Evolutionary conservation across 768 basidiomycete genomes (phyloP), one percentile per base, ranked within the genome.

Genomic region (Lactarius vividus): DNA sequence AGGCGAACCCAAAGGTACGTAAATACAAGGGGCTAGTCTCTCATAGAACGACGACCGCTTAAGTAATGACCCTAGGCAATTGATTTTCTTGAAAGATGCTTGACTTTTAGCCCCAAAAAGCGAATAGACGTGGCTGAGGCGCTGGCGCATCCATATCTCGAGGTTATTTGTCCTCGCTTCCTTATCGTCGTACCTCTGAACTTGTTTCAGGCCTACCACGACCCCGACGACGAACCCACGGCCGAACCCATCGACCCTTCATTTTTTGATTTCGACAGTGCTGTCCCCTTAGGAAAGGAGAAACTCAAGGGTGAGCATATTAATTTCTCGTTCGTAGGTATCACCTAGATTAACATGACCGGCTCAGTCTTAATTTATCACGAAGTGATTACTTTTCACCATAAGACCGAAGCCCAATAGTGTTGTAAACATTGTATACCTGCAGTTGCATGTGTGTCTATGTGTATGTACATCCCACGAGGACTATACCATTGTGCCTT

Each of bases 111-210:
- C 66, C 96, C 96, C 10, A 90, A 87, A 73, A 85, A 90, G 73
- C 83, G 96, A 18, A 90, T 98, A 65, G 91, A 92, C 68, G 95
- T 92, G 15, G 87, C 88, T 49, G 88, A 95, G 66, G 93, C 93
- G 0, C 80, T 98, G 61, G 84, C 84, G 67, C 96, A 98, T 77
- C 93, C 94, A 0, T 97, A 97, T 75, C 81, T 96, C 29, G 85
- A 86, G 80, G 92, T 90, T 62, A 39, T 81, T 74, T 7, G 68
- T 15, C 35, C n/a, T 33, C 35, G 39, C 29, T 31, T 53, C 40
- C 18, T 28, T 26, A 23, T 58, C 10, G 37, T 20, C 18, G 58
- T 61, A 42, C 57, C n/a, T 42, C 29, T 59, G 53, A 62, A 40
- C 39, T 8, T 16, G 52, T 52, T 59, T 23, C 67, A 91, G 90